These are phyloP conservation scores for Chaetomiaceae sp. DNA, from an alignment of 2,329 filamentous ascomycete genomes.

Conservation along the genomic window DNA sequence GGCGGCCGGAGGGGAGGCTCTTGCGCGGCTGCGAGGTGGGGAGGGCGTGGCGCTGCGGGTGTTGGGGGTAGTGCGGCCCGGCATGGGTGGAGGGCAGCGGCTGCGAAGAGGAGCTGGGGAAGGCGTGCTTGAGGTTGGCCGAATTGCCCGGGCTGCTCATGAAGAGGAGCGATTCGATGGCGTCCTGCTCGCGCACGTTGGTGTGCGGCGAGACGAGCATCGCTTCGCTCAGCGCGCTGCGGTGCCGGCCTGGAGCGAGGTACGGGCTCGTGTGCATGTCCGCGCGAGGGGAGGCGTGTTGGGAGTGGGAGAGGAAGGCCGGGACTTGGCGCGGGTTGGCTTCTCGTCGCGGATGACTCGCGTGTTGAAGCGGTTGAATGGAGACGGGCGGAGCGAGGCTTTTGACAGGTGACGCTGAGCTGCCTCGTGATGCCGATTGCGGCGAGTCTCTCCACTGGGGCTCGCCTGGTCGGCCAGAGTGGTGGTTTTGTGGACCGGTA, in stretches of 20 bases:
- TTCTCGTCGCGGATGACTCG: conserved; percentile 41
- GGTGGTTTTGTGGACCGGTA: conserved; percentile 19
- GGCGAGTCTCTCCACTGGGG: conserved; percentile 12
- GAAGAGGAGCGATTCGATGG: conserved; percentile 72
- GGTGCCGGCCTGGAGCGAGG: conserved; percentile 32
- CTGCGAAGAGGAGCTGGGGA: conserved; percentile 38
- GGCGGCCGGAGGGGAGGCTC: conserved; percentile 44
- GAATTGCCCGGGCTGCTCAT: conserved; percentile 76
- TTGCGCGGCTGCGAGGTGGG: conserved; percentile 47
- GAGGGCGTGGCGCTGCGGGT: conserved; percentile 38
- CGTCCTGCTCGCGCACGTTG: conserved; percentile 68
- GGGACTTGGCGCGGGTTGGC: conserved; percentile 46
- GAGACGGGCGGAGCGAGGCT: conserved; percentile 49
- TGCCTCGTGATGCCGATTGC: conserved; percentile 15
- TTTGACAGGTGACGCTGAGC: conserved; percentile 31
- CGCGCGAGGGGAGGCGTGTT: conserved; percentile 38
- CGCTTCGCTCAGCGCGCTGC: conserved; percentile 40
- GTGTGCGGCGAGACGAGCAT: conserved; percentile 64
- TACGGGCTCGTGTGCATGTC: conserved; percentile 35
- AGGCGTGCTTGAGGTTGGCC: conserved; percentile 52
- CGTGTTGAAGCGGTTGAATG: conserved; percentile 45
- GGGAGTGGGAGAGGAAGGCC: conserved; percentile 43
- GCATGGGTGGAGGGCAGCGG: conserved; percentile 27
- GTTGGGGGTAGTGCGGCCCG: conserved; percentile 15
- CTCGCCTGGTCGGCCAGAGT: conserved; percentile 11